Conservation (phyloP, 2,329 filamentous ascomycete species). For the Arachnopeziza araneosa region DNA sequence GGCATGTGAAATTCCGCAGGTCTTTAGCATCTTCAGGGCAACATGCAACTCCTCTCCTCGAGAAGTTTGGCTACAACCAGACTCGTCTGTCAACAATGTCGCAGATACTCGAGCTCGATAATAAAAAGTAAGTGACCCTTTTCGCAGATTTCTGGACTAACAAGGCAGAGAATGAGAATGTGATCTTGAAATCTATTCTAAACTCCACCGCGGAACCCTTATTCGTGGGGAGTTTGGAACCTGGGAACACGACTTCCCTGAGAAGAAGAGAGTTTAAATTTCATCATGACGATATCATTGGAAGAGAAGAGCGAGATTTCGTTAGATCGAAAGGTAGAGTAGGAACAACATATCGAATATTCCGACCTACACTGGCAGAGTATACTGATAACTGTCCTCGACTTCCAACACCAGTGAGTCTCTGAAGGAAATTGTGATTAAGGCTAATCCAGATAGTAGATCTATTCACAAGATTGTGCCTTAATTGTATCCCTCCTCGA, state of each 20-base stretch:
- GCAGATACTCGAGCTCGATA: background rate
- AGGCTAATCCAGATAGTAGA: slow-evolving; percentile 38
- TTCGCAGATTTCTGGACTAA: background rate
- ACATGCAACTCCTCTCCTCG: background rate
- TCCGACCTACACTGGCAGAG: slow-evolving; percentile 64
- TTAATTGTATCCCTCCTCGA: slow-evolving; percentile 73
- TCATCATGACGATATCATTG: slow-evolving; percentile 34
- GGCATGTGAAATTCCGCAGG: slow-evolving; percentile 10
- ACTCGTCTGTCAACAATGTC: background rate
- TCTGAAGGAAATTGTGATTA: background rate
- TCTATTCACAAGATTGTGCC: slow-evolving; percentile 70
- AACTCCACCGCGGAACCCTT: slow-evolving; percentile 2
- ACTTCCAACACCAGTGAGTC: slow-evolving; percentile 66
- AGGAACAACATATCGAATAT: slow-evolving; percentile 34
- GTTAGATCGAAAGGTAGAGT: slow-evolving; percentile 13
- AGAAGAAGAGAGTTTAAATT: slow-evolving; percentile 22
- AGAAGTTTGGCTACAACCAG: background rate
- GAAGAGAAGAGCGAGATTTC: slow-evolving; percentile 19
- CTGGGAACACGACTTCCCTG: background rate
- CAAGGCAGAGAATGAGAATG: slow-evolving; percentile 27
- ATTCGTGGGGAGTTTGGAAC: background rate
- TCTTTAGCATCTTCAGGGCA: background rate
- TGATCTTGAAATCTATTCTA: slow-evolving; percentile 10
- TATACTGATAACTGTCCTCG: slow-evolving; percentile 64
- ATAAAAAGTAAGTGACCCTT: background rate